Conservation (phyloP, 1,284 basidiomycete species). For the Moesziomyces sp. region DNA sequence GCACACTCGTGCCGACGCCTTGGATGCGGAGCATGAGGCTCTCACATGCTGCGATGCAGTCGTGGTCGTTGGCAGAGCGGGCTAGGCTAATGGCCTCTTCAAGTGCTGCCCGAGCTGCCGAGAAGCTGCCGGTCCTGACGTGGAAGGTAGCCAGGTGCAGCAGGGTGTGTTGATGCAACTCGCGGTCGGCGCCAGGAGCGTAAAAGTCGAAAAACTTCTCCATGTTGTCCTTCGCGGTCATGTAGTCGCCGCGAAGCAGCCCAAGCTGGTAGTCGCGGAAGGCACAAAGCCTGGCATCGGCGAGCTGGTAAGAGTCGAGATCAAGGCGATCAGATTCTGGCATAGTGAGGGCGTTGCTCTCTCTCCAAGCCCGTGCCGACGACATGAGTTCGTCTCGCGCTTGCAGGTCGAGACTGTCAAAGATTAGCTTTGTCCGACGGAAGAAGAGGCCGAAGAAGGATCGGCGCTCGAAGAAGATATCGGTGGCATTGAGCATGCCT, state of each 20-base stretch:
- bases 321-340: background rate
- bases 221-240: conserved; percentile 46
- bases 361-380: conserved; percentile 31
- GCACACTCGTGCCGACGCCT: conserved; percentile 29
- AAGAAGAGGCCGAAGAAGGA: conserved; percentile 52
- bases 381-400: conserved; percentile 25
- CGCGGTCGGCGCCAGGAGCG: conserved; percentile 47
- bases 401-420: conserved; percentile 47
- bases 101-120: conserved; percentile 38
- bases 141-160: conserved; percentile 44
- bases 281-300: conserved; percentile 28
- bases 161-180: conserved; percentile 48
- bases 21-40: conserved; percentile 37
- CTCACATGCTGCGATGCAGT: conserved; percentile 45
- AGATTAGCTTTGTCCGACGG: conserved; percentile 38
- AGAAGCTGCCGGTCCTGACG: conserved; percentile 28
- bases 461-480: conserved; percentile 43
- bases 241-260: conserved; percentile 39
- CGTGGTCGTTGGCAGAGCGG: conserved; percentile 38
- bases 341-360: background rate
- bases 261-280: conserved; percentile 43
- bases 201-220: conserved; percentile 50
- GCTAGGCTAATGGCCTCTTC: conserved; percentile 48
- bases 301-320: background rate
- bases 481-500: conserved; percentile 32